Evolutionary conservation across 768 basidiomycete species (phyloP).

Genomic region (Lactarius psammicola): DNA sequence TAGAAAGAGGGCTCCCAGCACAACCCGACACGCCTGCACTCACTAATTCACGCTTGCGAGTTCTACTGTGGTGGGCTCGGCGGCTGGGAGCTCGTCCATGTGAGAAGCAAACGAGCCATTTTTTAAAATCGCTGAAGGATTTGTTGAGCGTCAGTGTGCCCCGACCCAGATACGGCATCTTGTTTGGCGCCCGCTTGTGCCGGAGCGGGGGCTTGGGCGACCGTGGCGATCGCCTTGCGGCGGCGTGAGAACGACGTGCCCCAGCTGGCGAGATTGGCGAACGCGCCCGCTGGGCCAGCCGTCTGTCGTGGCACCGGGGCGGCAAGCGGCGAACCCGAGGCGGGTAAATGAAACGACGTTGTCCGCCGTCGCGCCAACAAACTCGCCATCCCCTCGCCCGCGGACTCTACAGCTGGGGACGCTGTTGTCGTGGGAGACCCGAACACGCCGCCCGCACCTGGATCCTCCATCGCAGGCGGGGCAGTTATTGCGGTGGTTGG

Average conservation of each 20-base stretch:
- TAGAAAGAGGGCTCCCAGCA: not conserved
- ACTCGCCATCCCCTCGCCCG: slow-evolving; percentile 58
- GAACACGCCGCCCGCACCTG: not conserved
- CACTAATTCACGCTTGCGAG: not conserved
- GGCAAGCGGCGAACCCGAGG: slow-evolving; percentile 33
- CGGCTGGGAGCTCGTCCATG: not conserved
- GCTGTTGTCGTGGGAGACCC: slow-evolving; percentile 21
- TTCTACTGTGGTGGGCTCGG: not conserved
- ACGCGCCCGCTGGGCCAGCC: slow-evolving; percentile 18
- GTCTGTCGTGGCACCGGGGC: slow-evolving; percentile 34
- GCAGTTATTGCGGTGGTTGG: slow-evolving; percentile 47
- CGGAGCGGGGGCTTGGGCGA: not conserved
- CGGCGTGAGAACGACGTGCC: slow-evolving; percentile 25
- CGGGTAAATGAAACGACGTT: slow-evolving; percentile 55
- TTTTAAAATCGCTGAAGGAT: slow-evolving; percentile 19
- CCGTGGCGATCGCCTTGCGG: slow-evolving; percentile 10
- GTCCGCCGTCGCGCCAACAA: slow-evolving; percentile 50
- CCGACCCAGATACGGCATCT: not conserved
- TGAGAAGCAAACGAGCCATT: not conserved
- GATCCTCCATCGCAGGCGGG: slow-evolving; percentile 33
- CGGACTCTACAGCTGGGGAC: slow-evolving; percentile 61
- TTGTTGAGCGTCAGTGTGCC: slow-evolving; percentile 7
- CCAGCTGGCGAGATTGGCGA: slow-evolving; percentile 37
- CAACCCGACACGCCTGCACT: not conserved
- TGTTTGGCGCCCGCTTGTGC: not conserved